Base-by-base conservation (phyloP, 1,139 yeast species). In the Candida pseudoviswanathii region DNA sequence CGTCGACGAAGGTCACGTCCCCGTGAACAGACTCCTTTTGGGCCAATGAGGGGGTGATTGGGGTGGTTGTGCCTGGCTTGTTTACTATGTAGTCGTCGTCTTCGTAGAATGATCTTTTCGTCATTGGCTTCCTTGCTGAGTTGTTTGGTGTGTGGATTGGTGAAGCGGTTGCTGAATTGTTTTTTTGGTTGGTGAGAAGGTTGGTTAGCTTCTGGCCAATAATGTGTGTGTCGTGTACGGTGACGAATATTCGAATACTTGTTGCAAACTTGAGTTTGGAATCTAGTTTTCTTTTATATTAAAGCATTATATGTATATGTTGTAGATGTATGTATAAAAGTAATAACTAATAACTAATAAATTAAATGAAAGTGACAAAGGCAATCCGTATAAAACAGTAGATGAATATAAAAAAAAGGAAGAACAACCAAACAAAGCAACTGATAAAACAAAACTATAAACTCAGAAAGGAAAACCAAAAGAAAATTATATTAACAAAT, bases 81-180 rank as follows among this genome's bases (percentile, higher is more conserved):
- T 76, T 71, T 31, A 70, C 56, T 41, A 71, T 64, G 33, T 65
- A 66, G 53, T 78, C 82, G 52, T 80, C 84, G 57, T 80, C 82
- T 54, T 75, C 76, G 55, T 81, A 81, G 58, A 81, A 81, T 0
- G 74, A 65, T 63, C 84, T 70, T 46, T 55, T 64, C 40, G 47
- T 56, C 63, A 58, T 10, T 34, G 24, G 16, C 16, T 16, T 16
- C 16, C 16, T 16, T 16, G 16, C 16, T 11, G 41, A 25, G 3
- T 9, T 16, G 9, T 30, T 9, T 4, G 24, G 24, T 16, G 27
- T 29, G 34, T 29, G 25, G 26, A n/a, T 25, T 10, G 22, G n/a
- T n/a, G 8, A 27, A 27, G 6, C 9, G 30, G 6, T 27, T 27
- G 30, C 30, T 27, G 30, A 27, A 27, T 27, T 27, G 8, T 27